Conservation (phyloP, 192 early-diverging fungal genomes). For the Chytriomyces sp. region DNA sequence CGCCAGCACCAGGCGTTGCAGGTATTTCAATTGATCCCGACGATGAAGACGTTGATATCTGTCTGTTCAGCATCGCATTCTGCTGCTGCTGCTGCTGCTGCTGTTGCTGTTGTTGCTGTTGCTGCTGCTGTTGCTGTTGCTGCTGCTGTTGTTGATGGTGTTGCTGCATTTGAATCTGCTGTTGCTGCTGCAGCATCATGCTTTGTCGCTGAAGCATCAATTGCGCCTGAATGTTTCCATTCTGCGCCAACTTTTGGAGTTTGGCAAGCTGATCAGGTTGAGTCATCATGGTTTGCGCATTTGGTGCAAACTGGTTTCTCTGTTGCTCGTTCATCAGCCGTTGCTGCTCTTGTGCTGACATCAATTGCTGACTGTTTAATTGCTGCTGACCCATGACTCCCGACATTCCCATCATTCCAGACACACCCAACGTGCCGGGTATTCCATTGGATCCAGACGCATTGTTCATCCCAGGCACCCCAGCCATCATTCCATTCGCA, state of each 20-base stretch:
- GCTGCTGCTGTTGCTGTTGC: neutral
- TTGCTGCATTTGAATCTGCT: neutral
- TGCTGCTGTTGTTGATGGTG: no score
- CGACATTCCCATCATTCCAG: neutral
- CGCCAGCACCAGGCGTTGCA: neutral
- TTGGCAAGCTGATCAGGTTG: neutral
- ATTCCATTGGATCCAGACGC: no score
- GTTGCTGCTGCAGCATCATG: neutral
- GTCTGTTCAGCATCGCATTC: neutral
- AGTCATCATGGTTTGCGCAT: neutral
- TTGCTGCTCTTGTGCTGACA: neutral
- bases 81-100: neutral
- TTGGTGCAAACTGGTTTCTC: neutral
- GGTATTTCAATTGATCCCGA: neutral
- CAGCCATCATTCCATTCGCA: no score
- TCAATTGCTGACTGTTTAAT: neutral
- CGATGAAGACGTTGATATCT: neutral
- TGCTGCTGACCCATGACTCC: neutral
- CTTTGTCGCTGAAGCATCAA: conserved; percentile 4
- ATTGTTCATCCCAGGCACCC: no score
- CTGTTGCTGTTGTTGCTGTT: neutral
- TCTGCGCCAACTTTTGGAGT: neutral
- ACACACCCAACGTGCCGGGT: no score
- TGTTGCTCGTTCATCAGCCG: neutral
- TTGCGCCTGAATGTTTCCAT: conserved; percentile 1